Evolutionary conservation across 768 basidiomycete species (phyloP), one percentile per base, ranked within the genome.

Genomic region (Mycena alexandri): DNA sequence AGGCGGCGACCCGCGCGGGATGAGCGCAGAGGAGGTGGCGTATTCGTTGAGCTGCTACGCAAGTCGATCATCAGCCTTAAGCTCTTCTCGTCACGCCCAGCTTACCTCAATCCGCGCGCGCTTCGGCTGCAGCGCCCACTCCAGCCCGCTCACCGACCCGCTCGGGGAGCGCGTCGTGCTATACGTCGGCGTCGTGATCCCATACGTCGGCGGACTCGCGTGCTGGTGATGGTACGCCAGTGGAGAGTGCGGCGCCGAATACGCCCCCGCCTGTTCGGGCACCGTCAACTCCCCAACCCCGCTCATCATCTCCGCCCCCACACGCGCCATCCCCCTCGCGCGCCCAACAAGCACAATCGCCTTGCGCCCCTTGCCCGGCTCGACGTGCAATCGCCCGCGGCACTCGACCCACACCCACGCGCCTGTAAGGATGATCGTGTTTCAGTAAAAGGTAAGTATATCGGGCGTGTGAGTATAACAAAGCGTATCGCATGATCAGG

Each of bases 301-400:
- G 2, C 80, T 77, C 33, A 95, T 78, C 42, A 82, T 80, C 4
- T 79, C 81, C 94, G 94, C 95, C 5, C 75, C 77, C 24, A 95
- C 76, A 2, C 71, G 75, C 10, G 89, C 87, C 84, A 93, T 90
- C 73, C 85, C 85, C 50, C 91, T 81, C 34, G 90, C 87, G 11
- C 97, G 85, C 0, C 92, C 96, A 62, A 87, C 89, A n/a, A 99
- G 84, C 41, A 99, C 89, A 74, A 99, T 95, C 2, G 95, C 94
- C 79, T 99, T 98, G 42, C 95, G 83, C 0, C 95, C 95, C 75
- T 98, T 98, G 1, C 95, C 95, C 0, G 95, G 91, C 80, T 99
- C 97, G 62, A 93, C 87, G 73, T 96, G 92, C 44, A 99, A 84
- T 34, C 94, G 84, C 1, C 97, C 97, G n/a, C 91, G 84, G 55